Percentiles rank a stretch among this genome's conserved stretches.
Conservation (phyloP, 2,329 filamentous ascomycete genomes). For the Alternaria viburni region DNA sequence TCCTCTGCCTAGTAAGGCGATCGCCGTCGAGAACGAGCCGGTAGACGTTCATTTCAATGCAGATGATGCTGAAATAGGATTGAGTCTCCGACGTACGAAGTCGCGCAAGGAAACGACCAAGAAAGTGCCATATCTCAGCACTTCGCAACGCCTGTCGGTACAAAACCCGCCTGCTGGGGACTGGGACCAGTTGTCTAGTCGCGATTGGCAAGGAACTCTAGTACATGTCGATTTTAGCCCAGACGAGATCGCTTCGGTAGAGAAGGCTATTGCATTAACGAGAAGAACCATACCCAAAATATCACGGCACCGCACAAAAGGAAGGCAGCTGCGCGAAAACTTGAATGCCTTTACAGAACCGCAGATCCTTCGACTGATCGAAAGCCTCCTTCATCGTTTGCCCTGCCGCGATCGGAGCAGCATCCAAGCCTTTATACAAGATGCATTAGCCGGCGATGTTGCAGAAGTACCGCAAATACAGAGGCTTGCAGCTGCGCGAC, state of each 20-base stretch:
- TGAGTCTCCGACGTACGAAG: constrained; percentile 1
- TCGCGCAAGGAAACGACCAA: neutral
- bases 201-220: constrained; percentile 37
- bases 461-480: constrained; percentile 30
- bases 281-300: neutral
- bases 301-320: constrained; percentile 18
- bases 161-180: constrained; percentile 17
- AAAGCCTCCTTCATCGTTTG: constrained; percentile 21
- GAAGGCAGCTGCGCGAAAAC: constrained; percentile 30
- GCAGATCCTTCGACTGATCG: constrained; percentile 24
- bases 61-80: constrained; percentile 28
- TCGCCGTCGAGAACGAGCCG: constrained; percentile 24
- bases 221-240: constrained; percentile 44
- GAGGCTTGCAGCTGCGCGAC: constrained; percentile 32
- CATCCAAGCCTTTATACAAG: constrained; percentile 40
- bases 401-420: constrained; percentile 24
- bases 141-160: constrained; percentile 25
- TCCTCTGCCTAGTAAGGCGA: constrained; percentile 13
- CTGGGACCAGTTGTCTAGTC: constrained; percentile 33
- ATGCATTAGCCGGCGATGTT: constrained; percentile 33
- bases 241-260: constrained; percentile 32
- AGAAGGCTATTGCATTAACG: constrained; percentile 18
- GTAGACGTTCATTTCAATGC: constrained; percentile 25
- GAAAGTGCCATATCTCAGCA: constrained; percentile 37
- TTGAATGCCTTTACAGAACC: constrained; percentile 31